Conservation (phyloP, 345 rosid genomes). For the Cardamine occulta region DNA sequence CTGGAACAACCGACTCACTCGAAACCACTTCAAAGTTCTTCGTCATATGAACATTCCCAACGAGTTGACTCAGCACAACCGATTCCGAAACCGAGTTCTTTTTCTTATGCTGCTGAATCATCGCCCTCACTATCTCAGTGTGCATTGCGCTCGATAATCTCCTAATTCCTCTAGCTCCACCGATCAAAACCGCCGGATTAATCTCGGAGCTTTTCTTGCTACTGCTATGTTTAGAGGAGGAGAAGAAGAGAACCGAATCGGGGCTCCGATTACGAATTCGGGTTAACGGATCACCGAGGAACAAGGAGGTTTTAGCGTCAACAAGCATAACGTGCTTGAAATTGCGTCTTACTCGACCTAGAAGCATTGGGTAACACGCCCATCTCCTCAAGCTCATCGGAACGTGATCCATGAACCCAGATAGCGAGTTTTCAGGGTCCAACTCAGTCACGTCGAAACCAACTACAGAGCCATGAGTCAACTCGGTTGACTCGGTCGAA, state of each 20-base stretch:
- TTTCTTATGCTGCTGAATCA: conserved; percentile 67
- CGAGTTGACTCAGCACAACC: conserved; percentile 69
- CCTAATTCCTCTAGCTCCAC: conserved; percentile 78
- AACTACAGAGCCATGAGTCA: conserved; percentile 84
- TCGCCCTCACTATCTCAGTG: conserved; percentile 68
- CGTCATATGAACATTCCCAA: conserved; percentile 49
- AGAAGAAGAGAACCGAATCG: conserved; percentile 60
- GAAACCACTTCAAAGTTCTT: conserved; percentile 56
- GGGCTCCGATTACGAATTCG: conserved; percentile 61
- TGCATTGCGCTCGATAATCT: conserved; percentile 65
- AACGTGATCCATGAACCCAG: conserved; percentile 77
- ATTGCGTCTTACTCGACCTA: conserved; percentile 76
- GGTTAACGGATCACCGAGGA: conserved; percentile 75
- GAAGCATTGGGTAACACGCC: conserved; percentile 90
- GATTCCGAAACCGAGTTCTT: conserved; percentile 59
- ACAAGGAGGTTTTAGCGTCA: conserved; percentile 55
- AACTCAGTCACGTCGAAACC: conserved; percentile 79
- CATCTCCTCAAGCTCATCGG: conserved; percentile 76
- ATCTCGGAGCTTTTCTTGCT: conserved; percentile 52
- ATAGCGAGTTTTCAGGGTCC: conserved; percentile 84
- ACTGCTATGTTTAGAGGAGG: conserved; percentile 45
- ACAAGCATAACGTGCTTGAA: conserved; percentile 75
- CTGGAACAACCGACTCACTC: conserved; percentile 53
- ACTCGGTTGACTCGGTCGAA: conserved; percentile 45
- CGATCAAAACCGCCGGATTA: conserved; percentile 65